Evolutionary conservation across 352 stramenopile genomes (phyloP).

Genomic region (Pythium diclinum): DNA sequence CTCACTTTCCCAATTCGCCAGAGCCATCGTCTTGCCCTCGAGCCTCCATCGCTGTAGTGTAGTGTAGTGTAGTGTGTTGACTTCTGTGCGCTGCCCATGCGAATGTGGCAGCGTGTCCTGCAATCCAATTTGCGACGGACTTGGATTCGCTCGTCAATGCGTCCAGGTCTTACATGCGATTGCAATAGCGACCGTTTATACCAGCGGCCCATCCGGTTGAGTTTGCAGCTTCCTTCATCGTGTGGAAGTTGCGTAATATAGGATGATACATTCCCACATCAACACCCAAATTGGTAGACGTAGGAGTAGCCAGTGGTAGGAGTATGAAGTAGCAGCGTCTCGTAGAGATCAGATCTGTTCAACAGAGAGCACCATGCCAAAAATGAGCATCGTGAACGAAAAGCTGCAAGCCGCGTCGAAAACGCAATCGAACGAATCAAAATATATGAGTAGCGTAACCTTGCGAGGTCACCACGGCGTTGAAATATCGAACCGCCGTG

Average conservation of each 20-base stretch:
- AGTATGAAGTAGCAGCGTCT: no score
- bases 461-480: background rate
- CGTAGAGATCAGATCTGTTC: no score
- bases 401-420: background rate
- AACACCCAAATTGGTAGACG: background rate
- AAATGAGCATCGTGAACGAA: no score
- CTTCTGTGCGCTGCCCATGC: background rate
- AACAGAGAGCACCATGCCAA: no score
- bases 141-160: conserved; percentile 49
- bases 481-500: background rate
- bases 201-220: conserved; percentile 80
- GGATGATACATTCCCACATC: conserved; percentile 56
- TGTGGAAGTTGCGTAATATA: conserved; percentile 75
- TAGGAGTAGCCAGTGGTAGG: no score
- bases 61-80: conserved; percentile 13
- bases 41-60: no score
- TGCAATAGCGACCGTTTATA: conserved; percentile 86
- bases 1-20: background rate
- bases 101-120: conserved; percentile 10
- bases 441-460: background rate
- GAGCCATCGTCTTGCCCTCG: conserved; percentile 5
- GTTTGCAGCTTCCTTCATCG: conserved; percentile 70
- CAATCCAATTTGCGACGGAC: conserved; percentile 88
- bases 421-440: background rate
- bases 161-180: conserved; percentile 82